Percentiles rank a stretch among this genome's conserved stretches.
These are phyloP conservation scores for Podospora appendiculata DNA, from an alignment of 495 filamentous ascomycete species.

Conservation along the genomic window DNA sequence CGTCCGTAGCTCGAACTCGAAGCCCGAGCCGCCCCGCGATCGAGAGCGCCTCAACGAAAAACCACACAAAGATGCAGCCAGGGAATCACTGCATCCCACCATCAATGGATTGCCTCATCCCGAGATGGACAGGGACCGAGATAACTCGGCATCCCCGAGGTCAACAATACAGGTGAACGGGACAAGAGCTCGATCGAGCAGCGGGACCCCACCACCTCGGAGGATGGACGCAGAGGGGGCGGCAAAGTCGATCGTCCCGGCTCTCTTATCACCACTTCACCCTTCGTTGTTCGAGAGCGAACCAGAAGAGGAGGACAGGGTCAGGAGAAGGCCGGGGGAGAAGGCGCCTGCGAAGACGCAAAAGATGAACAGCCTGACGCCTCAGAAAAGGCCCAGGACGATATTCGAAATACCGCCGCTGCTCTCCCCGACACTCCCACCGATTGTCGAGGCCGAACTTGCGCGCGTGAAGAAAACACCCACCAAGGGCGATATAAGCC, in stretches of 20 bases:
- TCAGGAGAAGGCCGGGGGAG: conserved; percentile 24
- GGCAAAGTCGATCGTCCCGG: conserved; percentile 25
- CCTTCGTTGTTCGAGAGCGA: conserved; percentile 29
- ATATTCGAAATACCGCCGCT: conserved; percentile 27
- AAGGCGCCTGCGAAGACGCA: conserved; percentile 18
- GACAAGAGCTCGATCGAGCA: conserved; percentile 20
- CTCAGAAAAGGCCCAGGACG: conserved; percentile 26
- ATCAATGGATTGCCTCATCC: conserved; percentile 27
- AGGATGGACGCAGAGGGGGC: conserved; percentile 17
- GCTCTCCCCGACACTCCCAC: conserved; percentile 40
- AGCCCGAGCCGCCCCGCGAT: conserved; percentile 13
- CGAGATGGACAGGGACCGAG: conserved; percentile 18
- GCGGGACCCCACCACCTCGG: conserved; percentile 25
- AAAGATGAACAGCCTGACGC: conserved; percentile 13
- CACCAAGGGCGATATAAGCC: conserved; percentile 23
- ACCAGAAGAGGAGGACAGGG: conserved; percentile 13
- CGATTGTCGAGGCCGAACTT: conserved; percentile 36
- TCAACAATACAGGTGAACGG: conserved; percentile 39
- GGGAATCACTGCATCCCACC: conserved; percentile 16
- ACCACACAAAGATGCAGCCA: conserved; percentile 16
- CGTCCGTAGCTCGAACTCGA: conserved; percentile 16
- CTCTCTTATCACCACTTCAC: conserved; percentile 34
- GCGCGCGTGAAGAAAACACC: conserved; percentile 25
- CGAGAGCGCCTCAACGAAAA: conserved; percentile 18
- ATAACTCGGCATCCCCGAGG: conserved; percentile 29